These are phyloP conservation scores for Alternaria incomplexa DNA, from an alignment of 2,329 filamentous ascomycete species.

Conservation along the genomic window DNA sequence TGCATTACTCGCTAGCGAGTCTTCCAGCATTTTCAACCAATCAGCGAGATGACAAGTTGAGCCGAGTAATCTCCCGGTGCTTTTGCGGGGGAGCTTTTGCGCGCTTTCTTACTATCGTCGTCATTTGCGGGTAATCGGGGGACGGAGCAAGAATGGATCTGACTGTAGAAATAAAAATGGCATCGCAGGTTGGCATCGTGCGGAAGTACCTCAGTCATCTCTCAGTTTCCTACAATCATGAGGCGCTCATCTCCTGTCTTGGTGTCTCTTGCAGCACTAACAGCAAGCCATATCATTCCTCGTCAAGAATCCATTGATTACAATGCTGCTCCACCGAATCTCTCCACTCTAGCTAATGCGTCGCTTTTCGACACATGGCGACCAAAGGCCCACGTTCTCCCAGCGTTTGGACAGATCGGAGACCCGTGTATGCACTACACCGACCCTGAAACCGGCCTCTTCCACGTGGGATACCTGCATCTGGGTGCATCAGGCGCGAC, in stretches of 20 bases:
- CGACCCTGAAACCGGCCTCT: constrained; percentile 52
- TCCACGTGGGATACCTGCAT: constrained; percentile 55
- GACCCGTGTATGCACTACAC: constrained; percentile 57
- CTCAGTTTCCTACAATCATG: background rate
- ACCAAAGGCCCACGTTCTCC: constrained; percentile 52
- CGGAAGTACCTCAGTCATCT: background rate
- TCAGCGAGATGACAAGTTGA: background rate
- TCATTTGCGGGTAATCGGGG: background rate
- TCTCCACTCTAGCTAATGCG: constrained; percentile 23
- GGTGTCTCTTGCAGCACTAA: constrained; percentile 1
- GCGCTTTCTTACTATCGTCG: constrained; percentile 4
- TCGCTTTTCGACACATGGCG: constrained; percentile 30
- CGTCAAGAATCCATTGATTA: constrained; percentile 20
- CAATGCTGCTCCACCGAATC: constrained; percentile 24
- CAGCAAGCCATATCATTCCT: constrained; percentile 8
- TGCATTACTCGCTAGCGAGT: constrained; percentile 3
- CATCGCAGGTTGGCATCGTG: background rate
- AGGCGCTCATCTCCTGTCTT: constrained; percentile 2
- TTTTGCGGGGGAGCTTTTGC: constrained; percentile 7
- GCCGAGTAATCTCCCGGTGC: background rate
- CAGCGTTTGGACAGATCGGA: constrained; percentile 50
- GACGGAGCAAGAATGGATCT: background rate
- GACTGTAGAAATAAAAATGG: constrained; percentile 3
- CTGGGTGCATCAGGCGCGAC: constrained; percentile 39
- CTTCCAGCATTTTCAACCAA: background rate